Percentiles rank a stretch among this genome's conserved stretches.
These are phyloP conservation scores for Chlamydomonas sp. DNA, from an alignment of 139 green algal genomes.

Conservation along the genomic window DNA sequence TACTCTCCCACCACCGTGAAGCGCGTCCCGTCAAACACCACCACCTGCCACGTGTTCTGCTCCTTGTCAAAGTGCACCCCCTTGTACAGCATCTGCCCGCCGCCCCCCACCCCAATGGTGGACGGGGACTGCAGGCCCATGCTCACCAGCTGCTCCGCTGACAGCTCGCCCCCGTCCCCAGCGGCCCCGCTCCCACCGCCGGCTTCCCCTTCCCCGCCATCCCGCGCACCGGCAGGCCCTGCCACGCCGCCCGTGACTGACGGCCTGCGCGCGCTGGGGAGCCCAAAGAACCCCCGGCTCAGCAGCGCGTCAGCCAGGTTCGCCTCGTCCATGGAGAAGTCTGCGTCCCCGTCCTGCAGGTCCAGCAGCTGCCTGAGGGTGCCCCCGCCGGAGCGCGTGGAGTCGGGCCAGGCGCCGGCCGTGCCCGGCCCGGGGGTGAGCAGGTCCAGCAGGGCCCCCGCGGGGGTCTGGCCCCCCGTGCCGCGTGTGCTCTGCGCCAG, in stretches of 20 bases:
- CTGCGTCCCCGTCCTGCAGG: not conserved
- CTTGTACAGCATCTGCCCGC: constrained; percentile 44
- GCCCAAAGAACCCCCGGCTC: constrained; percentile 3
- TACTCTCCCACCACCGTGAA: constrained; percentile 47
- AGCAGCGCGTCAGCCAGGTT: constrained; percentile 12
- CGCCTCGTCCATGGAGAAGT: constrained; percentile 6
- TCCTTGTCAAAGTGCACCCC: constrained; percentile 51
- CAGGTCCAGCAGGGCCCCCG: not conserved
- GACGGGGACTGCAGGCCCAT: constrained; percentile 34
- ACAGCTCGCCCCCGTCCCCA: not conserved
- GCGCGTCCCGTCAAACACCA: constrained; percentile 39
- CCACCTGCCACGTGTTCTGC: constrained; percentile 35
- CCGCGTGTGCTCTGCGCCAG: constrained; percentile 38
- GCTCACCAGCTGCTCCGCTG: constrained; percentile 24
- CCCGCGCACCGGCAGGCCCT: not conserved
- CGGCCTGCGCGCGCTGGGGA: constrained; percentile 19
- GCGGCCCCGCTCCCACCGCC: not conserved
- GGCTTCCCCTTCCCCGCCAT: not conserved
- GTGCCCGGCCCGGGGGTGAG: constrained; percentile 30
- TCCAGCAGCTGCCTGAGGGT: constrained; percentile 31
- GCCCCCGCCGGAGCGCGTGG: not conserved
- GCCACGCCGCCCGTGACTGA: not conserved
- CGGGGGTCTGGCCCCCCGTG: not conserved
- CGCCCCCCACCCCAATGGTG: not conserved
- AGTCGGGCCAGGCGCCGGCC: constrained; percentile 15